A percentile compares a stretch with the other conserved stretches of the same genome.
Evolutionary conservation across 371 early-diverging fungal species (phyloP).

Genomic region (Mortierella sp.): DNA sequence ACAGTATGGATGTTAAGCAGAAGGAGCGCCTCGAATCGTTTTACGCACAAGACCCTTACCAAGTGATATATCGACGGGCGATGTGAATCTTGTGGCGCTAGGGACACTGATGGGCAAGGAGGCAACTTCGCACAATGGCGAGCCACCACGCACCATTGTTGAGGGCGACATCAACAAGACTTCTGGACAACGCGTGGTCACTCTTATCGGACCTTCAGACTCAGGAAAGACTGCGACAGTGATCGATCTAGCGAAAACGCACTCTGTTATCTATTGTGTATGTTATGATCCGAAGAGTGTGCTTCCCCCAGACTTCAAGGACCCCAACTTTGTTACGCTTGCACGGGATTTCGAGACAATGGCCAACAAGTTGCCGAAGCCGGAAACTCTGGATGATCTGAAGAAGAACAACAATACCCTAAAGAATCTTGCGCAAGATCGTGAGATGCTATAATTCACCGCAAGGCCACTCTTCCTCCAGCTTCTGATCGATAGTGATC

Average conservation of each 20-base stretch:
- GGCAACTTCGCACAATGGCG: constrained; percentile 8
- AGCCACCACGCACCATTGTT: constrained; percentile 15
- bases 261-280: constrained; percentile 34
- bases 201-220: constrained; percentile 32
- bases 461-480: constrained; percentile 25
- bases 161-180: constrained; percentile 11
- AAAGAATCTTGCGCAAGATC: constrained; percentile 7
- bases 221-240: constrained; percentile 45
- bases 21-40: no score
- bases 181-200: constrained; percentile 6
- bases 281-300: constrained; percentile 1
- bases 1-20: no score
- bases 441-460: constrained; percentile 17
- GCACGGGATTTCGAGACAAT: constrained; percentile 18
- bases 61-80: constrained; percentile 5
- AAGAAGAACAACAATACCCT: neutral
- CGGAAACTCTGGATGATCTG: neutral
- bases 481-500: constrained; percentile 21
- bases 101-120: constrained; percentile 21
- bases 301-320: constrained; percentile 2
- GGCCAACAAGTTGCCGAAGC: neutral
- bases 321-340: constrained; percentile 11
- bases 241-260: constrained; percentile 24
- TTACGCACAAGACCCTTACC: constrained; percentile 27
- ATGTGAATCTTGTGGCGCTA: constrained; percentile 15